Conservation (phyloP, 257 asterid species). For the Solanum dulcamara region DNA sequence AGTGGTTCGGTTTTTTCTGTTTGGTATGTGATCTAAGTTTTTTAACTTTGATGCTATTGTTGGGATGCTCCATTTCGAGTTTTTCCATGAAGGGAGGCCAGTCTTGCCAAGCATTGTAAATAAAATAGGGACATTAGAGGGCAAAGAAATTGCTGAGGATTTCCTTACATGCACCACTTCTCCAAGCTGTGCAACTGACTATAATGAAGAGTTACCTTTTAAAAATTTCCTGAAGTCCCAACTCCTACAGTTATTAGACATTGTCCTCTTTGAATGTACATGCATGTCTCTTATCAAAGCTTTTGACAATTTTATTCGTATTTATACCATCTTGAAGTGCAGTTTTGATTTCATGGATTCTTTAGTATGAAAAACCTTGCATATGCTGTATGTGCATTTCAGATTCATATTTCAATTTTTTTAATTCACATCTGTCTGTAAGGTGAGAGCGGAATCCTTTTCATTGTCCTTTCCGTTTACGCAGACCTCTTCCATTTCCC, state of each 20-base stretch:
- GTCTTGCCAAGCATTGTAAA: neutral
- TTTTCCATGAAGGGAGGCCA: neutral
- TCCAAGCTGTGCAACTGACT: neutral
- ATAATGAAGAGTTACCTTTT: neutral
- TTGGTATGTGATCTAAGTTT: neutral
- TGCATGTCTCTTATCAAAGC: neutral
- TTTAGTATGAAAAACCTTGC: neutral
- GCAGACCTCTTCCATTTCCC: neutral
- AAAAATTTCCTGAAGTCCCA: neutral
- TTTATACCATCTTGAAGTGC: neutral
- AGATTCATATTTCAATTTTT: neutral
- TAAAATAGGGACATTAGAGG: neutral
- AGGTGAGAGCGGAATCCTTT: neutral
- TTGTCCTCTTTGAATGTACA: neutral
- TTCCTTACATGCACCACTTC: neutral
- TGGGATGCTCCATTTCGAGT: neutral
- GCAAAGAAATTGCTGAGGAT: neutral
- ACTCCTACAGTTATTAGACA: neutral
- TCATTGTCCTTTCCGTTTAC: neutral
- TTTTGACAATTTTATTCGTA: neutral
- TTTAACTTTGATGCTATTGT: neutral
- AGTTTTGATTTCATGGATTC: neutral
- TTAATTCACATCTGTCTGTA: neutral
- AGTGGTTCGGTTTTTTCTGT: neutral
- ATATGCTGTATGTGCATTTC: neutral